These are phyloP conservation scores for Jacaranda copaia DNA, from an alignment of 257 asterid species.

Conservation along the genomic window DNA sequence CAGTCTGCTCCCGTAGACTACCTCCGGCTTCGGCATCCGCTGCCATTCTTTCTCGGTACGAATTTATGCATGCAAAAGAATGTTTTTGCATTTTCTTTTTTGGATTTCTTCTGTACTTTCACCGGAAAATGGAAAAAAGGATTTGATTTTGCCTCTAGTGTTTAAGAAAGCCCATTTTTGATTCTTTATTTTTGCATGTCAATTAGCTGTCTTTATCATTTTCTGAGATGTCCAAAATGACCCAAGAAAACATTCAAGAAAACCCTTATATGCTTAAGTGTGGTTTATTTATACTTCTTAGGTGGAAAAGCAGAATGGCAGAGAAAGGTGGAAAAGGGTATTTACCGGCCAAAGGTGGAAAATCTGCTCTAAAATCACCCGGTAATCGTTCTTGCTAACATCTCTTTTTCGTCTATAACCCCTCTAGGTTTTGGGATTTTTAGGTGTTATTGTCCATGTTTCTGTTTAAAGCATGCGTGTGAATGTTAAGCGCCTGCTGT, in stretches of 20 bases:
- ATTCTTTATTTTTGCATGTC: conserved; percentile 33
- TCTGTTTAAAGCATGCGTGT: conserved; percentile 22
- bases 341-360: conserved; percentile 48
- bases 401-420: neutral
- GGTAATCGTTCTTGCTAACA: conserved; percentile 29
- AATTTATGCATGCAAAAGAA: conserved; percentile 25
- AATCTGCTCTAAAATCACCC: conserved; percentile 48
- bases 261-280: neutral
- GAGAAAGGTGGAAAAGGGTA: conserved; percentile 55
- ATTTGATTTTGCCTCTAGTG: conserved; percentile 13
- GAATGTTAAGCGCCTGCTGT: conserved; percentile 20
- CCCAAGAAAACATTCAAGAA: conserved; percentile 5
- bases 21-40: conserved; percentile 29
- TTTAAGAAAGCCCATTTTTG: conserved; percentile 7
- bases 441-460: conserved; percentile 11
- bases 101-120: conserved; percentile 26
- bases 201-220: neutral
- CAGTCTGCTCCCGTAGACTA: conserved; percentile 36
- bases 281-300: conserved; percentile 16
- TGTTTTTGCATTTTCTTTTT: conserved; percentile 21
- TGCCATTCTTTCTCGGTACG: conserved; percentile 36
- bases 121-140: neutral
- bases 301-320: conserved; percentile 41
- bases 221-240: neutral
- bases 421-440: neutral